Evolutionary conservation across 2,329 filamentous ascomycete genomes (phyloP).

Genomic region (Paracorniculantispora psalliotae): DNA sequence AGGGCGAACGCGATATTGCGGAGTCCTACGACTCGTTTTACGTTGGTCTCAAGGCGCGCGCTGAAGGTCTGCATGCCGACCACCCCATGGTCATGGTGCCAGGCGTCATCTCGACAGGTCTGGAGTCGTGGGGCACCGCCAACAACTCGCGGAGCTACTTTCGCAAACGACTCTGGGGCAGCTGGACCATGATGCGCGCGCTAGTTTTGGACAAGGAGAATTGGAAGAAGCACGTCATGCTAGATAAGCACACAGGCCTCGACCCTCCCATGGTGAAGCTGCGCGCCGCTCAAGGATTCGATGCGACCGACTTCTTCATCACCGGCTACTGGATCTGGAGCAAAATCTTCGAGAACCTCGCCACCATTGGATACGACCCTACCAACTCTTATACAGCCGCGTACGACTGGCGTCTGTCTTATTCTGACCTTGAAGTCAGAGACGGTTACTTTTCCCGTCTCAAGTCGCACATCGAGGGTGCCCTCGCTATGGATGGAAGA

Average conservation of each 20-base stretch:
- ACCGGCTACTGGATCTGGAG: conserved; percentile 98
- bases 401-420: conserved; percentile 91
- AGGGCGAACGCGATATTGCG: conserved; percentile 75
- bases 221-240: conserved; percentile 97
- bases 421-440: conserved; percentile 79
- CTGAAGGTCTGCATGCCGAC: conserved; percentile 73
- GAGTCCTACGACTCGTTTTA: conserved; percentile 92
- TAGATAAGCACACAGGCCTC: conserved; percentile 84
- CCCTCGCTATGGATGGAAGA: conserved; percentile 63
- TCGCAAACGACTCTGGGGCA: conserved; percentile 90
- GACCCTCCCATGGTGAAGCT: conserved; percentile 89
- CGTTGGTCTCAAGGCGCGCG: conserved; percentile 75
- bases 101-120: conserved; percentile 92
- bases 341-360: conserved; percentile 95
- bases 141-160: conserved; percentile 86
- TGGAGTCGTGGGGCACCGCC: conserved; percentile 94
- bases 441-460: conserved; percentile 93
- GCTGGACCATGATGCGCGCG: conserved; percentile 98
- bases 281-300: conserved; percentile 90
- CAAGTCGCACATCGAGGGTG: conserved; percentile 85
- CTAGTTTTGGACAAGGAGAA: conserved; percentile 86
- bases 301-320: conserved; percentile 93
- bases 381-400: conserved; percentile 65
- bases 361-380: conserved; percentile 92
- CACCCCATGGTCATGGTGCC: conserved; percentile 97